Percentiles rank a stretch among this genome's conserved stretches.
phyloP scores from a whole-genome alignment of 176 grass and related monocot species.

The Eremochloa ophiuroides region DNA sequence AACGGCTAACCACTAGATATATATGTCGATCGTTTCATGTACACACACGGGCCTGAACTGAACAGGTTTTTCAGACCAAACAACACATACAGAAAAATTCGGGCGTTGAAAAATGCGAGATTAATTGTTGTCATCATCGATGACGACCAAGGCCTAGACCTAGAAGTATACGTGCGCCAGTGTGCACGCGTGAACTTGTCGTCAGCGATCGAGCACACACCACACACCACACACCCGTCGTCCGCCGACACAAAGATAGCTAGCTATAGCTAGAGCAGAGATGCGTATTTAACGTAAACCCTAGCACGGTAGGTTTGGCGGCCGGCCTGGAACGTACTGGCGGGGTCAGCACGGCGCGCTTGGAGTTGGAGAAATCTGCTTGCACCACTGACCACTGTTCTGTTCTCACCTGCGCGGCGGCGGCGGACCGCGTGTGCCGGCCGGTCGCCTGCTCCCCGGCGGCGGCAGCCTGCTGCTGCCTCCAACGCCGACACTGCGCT shows the following conservation, averaged over 20 bases:
- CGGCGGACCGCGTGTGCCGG: neutral
- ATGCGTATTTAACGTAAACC: neutral
- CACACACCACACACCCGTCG: neutral
- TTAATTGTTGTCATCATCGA: neutral
- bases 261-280: too few species aligned
- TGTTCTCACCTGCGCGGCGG: constrained; percentile 9
- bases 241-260: neutral
- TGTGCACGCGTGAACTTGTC: neutral
- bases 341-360: neutral
- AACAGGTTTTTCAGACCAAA: neutral
- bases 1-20: neutral
- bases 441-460: neutral
- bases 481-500: neutral
- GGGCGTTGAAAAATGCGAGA: neutral
- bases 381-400: neutral
- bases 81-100: neutral
- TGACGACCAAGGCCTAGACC: neutral
- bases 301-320: neutral
- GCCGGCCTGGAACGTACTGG: neutral
- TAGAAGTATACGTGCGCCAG: neutral
- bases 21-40: neutral
- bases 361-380: neutral
- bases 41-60: neutral
- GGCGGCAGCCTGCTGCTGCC: neutral
- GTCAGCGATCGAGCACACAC: neutral